A percentile compares a stretch with the other conserved stretches of the same genome.
phyloP scores from a whole-genome alignment of 306 rosid species.

The Begonia fuchsioides region DNA sequence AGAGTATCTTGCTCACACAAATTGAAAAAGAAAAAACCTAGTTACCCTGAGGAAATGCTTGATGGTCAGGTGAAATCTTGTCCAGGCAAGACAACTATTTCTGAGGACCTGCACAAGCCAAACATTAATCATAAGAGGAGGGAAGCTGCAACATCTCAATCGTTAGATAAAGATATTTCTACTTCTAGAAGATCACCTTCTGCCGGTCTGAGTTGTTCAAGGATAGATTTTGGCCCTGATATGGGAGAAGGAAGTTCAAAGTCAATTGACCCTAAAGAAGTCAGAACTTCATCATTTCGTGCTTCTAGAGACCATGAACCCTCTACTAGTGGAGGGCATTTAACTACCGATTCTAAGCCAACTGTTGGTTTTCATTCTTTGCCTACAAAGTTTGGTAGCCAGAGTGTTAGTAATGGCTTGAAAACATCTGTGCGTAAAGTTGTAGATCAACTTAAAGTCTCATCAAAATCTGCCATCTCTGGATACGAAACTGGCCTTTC shows the following conservation, averaged over 20 bases:
- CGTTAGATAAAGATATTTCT: conserved; percentile 24
- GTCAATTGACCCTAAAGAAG: conserved; percentile 12
- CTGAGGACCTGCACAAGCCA: conserved; percentile 19
- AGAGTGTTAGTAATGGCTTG: conserved; percentile 47
- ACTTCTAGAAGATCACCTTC: conserved; percentile 21
- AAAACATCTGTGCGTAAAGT: conserved; percentile 55
- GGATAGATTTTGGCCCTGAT: conserved; percentile 11
- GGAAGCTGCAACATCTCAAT: conserved; percentile 25
- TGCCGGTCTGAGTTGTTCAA: conserved; percentile 6
- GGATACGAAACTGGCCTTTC: conserved; percentile 31
- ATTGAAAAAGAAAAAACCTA: conserved; percentile 26
- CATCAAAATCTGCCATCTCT: conserved; percentile 20
- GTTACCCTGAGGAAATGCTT: conserved; percentile 17
- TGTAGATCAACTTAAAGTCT: conserved; percentile 58
- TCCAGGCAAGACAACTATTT: conserved; percentile 22
- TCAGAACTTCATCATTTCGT: conserved; percentile 20
- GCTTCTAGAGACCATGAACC: conserved; percentile 20
- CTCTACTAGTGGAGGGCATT: conserved; percentile 24
- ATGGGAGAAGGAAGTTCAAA: conserved; percentile 21
- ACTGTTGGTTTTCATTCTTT: conserved; percentile 28
- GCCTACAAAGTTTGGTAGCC: conserved; percentile 30
- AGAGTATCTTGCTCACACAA: conserved; percentile 19
- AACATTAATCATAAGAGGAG: conserved; percentile 25
- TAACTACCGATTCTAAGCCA: conserved; percentile 23
- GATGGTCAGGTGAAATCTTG: conserved; percentile 19